phyloP scores from a whole-genome alignment of 495 filamentous ascomycete genomes.

The Tuber borchii region DNA sequence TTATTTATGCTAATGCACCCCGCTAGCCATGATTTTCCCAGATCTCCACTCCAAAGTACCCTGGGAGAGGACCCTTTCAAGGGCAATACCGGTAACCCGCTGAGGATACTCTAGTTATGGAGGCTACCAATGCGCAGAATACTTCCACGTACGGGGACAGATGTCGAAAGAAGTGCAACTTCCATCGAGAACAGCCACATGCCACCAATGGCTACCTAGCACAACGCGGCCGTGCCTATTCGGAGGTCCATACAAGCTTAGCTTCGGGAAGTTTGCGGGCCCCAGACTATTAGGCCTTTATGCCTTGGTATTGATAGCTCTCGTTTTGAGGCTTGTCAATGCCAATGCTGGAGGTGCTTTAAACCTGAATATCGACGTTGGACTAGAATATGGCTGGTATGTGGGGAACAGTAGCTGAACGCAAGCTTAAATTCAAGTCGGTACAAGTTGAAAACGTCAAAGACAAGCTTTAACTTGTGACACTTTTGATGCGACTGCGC shows the following conservation, averaged over 20 bases:
- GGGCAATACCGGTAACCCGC: not conserved
- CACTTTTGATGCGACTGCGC: slow-evolving; percentile 98
- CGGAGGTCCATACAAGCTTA: slow-evolving; percentile 63
- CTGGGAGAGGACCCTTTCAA: not conserved
- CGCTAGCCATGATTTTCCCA: not conserved
- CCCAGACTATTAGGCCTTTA: slow-evolving; percentile 77
- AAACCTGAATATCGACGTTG: slow-evolving; percentile 62
- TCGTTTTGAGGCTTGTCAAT: slow-evolving; percentile 84
- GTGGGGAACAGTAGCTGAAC: slow-evolving; percentile 99
- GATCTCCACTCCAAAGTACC: not conserved
- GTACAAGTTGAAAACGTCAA: not conserved
- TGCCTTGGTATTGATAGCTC: slow-evolving; percentile 94
- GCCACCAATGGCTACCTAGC: not conserved
- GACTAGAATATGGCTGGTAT: slow-evolving; percentile 79
- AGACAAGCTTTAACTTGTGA: slow-evolving; percentile 42
- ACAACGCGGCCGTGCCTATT: not conserved
- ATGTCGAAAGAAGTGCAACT: not conserved
- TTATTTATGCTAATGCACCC: not conserved
- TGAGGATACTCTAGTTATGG: not conserved
- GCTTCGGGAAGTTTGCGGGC: slow-evolving; percentile 79
- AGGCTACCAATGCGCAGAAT: not conserved
- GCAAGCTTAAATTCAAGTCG: slow-evolving; percentile 22
- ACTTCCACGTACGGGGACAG: not conserved
- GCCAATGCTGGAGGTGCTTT: slow-evolving; percentile 56
- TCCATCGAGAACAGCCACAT: not conserved